Evolutionary conservation across 2,329 filamentous ascomycete genomes (phyloP), one percentile per base, ranked within the genome.

Genomic region (Aureobasidium sp.): DNA sequence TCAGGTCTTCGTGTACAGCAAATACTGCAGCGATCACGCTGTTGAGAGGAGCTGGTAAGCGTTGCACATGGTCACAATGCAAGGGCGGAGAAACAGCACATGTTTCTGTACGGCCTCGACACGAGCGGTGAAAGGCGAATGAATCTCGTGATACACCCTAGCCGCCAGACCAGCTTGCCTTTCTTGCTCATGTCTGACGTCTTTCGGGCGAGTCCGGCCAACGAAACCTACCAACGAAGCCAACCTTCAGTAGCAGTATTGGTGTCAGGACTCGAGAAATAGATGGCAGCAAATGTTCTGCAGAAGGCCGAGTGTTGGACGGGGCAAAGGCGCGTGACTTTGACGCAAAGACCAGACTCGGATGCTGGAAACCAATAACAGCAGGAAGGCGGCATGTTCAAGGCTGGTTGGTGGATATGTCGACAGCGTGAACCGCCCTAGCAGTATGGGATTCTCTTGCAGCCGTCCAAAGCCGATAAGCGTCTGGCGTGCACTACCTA

Each of bases 61-160:
- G 41, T 59, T 32, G 45, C 57, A 59, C 44, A 59, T 59, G 44
- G 34, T 59, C 57, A 59, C 54, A 48, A 58, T 48, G 54, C 54
- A 58, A 58, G 54, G 42, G 25, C n/a, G 15, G 30, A 36, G 16
- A n/a, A 32, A 57, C 13, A 34, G 41, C 53, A 57, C 52, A 54
- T 42, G 42, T 57, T 37, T 37, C 39, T 30, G 52, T 55, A 37
- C 9, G 13, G 37, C 37, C 37, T 57, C n/a, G 13, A 57, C 53
- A 47, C 53, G 53, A 57, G 53, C 53, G 41, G 41, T 47, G 53
- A 45, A 37, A 13, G 13, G 9, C 41, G 53, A 41, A 16, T n/a
- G 4, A 21, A 30, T 8, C 37, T 55, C 52, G 11, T 15, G 36
- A 41, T 37, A 13, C 15, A 13, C 42, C 32, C 16, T 48, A 48